These are phyloP conservation scores for Ilex aquifolium DNA, from an alignment of 257 asterid species.

Conservation along the genomic window DNA sequence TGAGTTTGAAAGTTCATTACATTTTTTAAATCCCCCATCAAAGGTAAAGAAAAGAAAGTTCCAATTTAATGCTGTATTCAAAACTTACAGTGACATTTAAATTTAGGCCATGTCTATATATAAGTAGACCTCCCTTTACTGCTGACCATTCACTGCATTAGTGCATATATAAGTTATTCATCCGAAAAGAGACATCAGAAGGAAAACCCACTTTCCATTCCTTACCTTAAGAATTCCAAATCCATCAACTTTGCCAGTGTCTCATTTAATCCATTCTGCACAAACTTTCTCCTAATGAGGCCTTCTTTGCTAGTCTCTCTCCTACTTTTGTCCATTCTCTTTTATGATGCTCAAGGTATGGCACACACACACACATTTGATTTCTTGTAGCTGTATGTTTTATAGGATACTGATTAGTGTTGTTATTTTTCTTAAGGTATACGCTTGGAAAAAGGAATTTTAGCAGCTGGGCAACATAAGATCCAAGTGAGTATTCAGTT, in stretches of 20 bases:
- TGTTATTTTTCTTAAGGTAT: slow-evolving; percentile 28
- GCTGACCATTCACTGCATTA: slow-evolving; percentile 8
- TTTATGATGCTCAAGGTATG: slow-evolving; percentile 47
- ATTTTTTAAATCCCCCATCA: slow-evolving; percentile 13
- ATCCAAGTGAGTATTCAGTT: slow-evolving; percentile 28
- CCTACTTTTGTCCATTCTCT: slow-evolving; percentile 35
- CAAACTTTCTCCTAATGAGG: slow-evolving; percentile 31
- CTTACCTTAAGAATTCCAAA: slow-evolving; percentile 9
- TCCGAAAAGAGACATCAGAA: slow-evolving; percentile 10
- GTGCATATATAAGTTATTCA: slow-evolving; percentile 5
- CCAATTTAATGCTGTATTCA: slow-evolving; percentile 23
- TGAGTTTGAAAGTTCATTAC: slow-evolving; percentile 21
- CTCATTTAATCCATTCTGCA: slow-evolving; percentile 7
- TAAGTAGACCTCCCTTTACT: slow-evolving; percentile 10
- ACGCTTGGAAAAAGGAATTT: slow-evolving; percentile 30
- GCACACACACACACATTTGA: not conserved
- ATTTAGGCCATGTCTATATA: slow-evolving; percentile 14
- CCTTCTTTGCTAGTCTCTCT: slow-evolving; percentile 25
- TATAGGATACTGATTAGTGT: not conserved
- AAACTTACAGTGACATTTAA: slow-evolving; percentile 23
- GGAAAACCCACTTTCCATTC: slow-evolving; percentile 16
- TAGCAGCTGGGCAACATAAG: slow-evolving; percentile 12
- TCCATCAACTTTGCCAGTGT: not conserved
- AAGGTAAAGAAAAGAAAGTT: slow-evolving; percentile 10
- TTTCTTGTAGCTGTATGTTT: not conserved